These are phyloP conservation scores for Vicia faba DNA, from an alignment of 306 rosid species.

Conservation along the genomic window DNA sequence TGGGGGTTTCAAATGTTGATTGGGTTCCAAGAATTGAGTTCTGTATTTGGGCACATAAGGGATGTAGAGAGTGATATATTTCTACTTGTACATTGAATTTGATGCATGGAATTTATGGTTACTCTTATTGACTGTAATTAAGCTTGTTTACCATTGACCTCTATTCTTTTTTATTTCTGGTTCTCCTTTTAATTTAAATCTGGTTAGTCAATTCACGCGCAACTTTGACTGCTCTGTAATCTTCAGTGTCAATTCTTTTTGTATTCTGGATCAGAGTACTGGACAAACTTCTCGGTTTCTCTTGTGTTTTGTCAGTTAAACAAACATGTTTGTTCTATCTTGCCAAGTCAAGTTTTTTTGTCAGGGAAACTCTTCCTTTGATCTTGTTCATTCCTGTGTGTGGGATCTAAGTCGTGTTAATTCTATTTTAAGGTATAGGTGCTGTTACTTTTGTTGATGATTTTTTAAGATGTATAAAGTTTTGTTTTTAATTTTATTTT, in stretches of 20 bases:
- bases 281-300: too few relatives aligned
- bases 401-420: too few relatives aligned
- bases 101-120: conserved; percentile 33
- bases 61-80: conserved; percentile 50
- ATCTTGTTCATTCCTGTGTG: too few relatives aligned
- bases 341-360: too few relatives aligned
- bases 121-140: conserved; percentile 44
- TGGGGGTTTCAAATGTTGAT: conserved; percentile 88
- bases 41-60: conserved; percentile 33
- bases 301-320: too few relatives aligned
- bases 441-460: too few relatives aligned
- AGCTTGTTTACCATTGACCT: conserved; percentile 8
- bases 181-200: not conserved
- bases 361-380: too few relatives aligned
- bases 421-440: too few relatives aligned
- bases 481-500: too few relatives aligned
- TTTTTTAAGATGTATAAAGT: too few relatives aligned
- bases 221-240: not conserved
- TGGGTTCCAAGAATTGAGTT: conserved; percentile 10
- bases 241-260: not conserved
- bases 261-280: too few relatives aligned
- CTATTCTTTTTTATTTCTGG: not conserved
- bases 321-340: too few relatives aligned
- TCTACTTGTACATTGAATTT: conserved; percentile 42
- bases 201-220: not conserved